Percentiles rank a stretch among this genome's conserved stretches.
phyloP scores from a whole-genome alignment of 768 basidiomycete genomes.

The Ephemerocybe angulata region DNA sequence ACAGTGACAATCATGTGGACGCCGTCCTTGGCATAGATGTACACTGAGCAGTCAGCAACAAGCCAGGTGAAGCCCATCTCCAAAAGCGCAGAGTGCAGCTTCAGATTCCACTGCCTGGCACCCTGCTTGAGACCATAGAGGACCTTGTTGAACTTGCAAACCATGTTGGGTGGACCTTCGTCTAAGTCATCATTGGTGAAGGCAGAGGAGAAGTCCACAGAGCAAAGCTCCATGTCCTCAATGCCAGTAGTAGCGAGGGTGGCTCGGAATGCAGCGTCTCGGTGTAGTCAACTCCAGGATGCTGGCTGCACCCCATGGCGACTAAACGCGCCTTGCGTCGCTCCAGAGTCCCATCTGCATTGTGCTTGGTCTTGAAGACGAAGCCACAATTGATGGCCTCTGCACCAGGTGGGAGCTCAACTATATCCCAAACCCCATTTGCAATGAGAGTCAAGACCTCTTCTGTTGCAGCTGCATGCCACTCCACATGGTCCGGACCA shows the following conservation, averaged over 20 bases:
- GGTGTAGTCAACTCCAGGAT: slow-evolving; percentile 35
- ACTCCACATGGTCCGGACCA: not conserved
- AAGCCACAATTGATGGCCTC: slow-evolving; percentile 2
- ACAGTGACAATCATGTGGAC: slow-evolving; percentile 22
- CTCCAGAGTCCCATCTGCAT: slow-evolving; percentile 20
- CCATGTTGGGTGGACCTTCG: slow-evolving; percentile 14
- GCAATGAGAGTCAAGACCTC: slow-evolving; percentile 22
- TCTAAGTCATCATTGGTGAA: slow-evolving; percentile 25
- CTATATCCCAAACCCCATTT: slow-evolving; percentile 21
- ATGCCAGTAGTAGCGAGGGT: slow-evolving; percentile 24
- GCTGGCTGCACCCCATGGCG: slow-evolving; percentile 36
- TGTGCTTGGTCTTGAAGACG: slow-evolving; percentile 5
- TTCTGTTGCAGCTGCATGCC: not conserved
- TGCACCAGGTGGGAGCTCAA: slow-evolving; percentile 5
- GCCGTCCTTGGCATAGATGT: slow-evolving; percentile 15
- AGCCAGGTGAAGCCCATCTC: slow-evolving; percentile 21
- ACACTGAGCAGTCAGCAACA: slow-evolving; percentile 21
- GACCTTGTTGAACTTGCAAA: slow-evolving; percentile 23
- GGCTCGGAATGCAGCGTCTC: slow-evolving; percentile 25
- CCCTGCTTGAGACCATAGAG: slow-evolving; percentile 45
- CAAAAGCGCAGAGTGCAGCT: slow-evolving; percentile 20
- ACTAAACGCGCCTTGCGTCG: slow-evolving; percentile 40
- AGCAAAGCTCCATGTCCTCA: slow-evolving; percentile 17
- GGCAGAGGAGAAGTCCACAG: not conserved
- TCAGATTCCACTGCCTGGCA: slow-evolving; percentile 33